These are phyloP conservation scores for Schoenoplectus triqueter DNA, from an alignment of 202 grass and related monocot genomes.

Conservation along the genomic window DNA sequence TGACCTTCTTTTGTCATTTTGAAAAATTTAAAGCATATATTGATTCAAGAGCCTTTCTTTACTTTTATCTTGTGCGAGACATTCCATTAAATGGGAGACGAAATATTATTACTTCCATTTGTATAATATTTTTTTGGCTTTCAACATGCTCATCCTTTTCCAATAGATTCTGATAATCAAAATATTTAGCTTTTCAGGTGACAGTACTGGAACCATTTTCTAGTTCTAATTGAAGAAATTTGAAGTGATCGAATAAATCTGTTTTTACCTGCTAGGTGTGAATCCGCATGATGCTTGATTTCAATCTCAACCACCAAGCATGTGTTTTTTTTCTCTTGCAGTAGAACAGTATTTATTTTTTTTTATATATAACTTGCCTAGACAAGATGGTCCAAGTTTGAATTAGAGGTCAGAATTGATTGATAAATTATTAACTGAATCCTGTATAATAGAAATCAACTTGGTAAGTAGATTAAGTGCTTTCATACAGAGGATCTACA, in stretches of 20 bases:
- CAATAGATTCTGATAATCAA: neutral
- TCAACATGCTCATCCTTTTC: neutral
- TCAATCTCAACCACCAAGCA: neutral
- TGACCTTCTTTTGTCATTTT: too few relatives aligned
- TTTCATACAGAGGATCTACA: neutral
- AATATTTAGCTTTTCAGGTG: neutral
- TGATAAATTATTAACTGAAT: neutral
- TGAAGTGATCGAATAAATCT: neutral
- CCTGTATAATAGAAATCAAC: neutral
- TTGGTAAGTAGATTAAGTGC: neutral
- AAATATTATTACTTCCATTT: neutral
- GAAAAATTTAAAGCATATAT: too few relatives aligned
- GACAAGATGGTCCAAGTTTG: slow-evolving; percentile 1
- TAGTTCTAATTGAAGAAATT: neutral
- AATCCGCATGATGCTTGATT: neutral
- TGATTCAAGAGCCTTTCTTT: neutral
- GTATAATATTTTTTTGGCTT: neutral
- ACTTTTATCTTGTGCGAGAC: too few relatives aligned
- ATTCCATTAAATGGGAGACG: neutral
- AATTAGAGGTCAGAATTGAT: slow-evolving; percentile 12
- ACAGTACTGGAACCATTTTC: neutral
- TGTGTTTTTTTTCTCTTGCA: neutral
- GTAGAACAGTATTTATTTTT: neutral
- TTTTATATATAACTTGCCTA: neutral
- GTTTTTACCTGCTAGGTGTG: neutral